Percentiles rank a stretch among this genome's conserved stretches.
Evolutionary conservation across 1,284 basidiomycete genomes (phyloP).

Genomic region (Fomitopsis betulina): DNA sequence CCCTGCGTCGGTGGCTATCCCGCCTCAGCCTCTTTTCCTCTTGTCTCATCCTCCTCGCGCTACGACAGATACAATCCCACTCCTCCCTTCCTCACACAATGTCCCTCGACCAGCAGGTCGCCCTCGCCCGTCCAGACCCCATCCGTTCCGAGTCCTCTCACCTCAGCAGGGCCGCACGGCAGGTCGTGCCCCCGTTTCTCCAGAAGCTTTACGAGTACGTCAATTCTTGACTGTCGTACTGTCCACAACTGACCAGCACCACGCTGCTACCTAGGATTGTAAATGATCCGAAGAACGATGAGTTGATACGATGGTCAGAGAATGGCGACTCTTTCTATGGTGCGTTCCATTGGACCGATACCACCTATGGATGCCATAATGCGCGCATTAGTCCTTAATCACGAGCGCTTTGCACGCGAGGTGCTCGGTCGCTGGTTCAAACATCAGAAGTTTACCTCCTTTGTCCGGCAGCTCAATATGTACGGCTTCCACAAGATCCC

Average conservation of each 20-base stretch:
- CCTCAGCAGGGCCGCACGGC: conserved; percentile 48
- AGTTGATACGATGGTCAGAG: conserved; percentile 88
- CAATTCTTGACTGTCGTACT: background rate
- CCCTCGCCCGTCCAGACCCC: conserved; percentile 38
- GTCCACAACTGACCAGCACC: background rate
- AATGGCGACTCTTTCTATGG: conserved; percentile 67
- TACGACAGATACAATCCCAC: background rate
- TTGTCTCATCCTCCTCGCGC: background rate
- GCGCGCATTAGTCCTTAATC: conserved; percentile 72
- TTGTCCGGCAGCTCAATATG: conserved; percentile 97
- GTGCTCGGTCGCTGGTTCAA: conserved; percentile 95
- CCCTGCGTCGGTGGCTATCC: background rate
- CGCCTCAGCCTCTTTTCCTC: background rate
- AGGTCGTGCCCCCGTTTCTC: conserved; percentile 79
- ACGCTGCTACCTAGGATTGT: conserved; percentile 67
- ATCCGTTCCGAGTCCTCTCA: conserved; percentile 37
- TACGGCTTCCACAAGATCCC: conserved; percentile 96
- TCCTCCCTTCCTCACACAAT: conserved; percentile 14
- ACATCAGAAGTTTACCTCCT: conserved; percentile 91
- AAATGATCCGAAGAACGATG: conserved; percentile 77
- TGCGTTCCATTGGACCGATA: conserved; percentile 19
- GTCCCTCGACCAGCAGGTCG: conserved; percentile 43
- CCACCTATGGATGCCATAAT: conserved; percentile 6
- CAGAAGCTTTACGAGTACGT: conserved; percentile 86
- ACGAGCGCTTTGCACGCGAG: conserved; percentile 89